phyloP scores from a whole-genome alignment of 179 eudicot species.

The Actinidia chinensis region DNA sequence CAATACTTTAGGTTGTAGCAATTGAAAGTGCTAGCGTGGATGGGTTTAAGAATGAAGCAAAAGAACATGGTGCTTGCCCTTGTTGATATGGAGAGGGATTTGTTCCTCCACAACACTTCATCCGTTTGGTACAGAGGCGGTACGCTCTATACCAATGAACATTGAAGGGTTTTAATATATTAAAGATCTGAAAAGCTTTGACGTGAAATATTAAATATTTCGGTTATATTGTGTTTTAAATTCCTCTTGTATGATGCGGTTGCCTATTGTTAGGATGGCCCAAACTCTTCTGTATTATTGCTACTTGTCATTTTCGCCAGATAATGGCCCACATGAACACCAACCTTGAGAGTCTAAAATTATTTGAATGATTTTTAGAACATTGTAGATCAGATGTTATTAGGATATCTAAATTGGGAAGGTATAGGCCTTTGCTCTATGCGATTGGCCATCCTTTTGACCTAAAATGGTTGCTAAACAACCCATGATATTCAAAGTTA shows the following conservation, averaged over 20 bases:
- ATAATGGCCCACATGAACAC: too few species aligned
- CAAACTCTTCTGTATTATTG: too few species aligned
- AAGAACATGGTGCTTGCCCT: constrained; percentile 95
- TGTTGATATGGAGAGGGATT: constrained; percentile 99
- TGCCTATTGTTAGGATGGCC: too few species aligned
- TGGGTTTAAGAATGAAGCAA: constrained; percentile 85
- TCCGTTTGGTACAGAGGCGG: constrained; percentile 99
- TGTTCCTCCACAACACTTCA: constrained; percentile 99
- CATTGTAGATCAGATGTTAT: not conserved
- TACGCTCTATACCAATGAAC: constrained; percentile 33
- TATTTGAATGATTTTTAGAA: too few species aligned
- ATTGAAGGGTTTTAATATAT: not conserved
- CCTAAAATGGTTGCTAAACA: not conserved
- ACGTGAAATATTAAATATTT: not conserved
- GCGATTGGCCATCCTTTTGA: too few species aligned
- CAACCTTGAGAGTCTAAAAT: too few species aligned
- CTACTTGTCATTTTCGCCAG: too few species aligned
- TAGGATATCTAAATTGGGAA: not conserved
- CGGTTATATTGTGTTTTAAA: not conserved
- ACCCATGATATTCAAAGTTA: not conserved
- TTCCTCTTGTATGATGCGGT: too few species aligned
- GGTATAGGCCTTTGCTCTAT: not conserved
- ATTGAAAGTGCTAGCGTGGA: constrained; percentile 89
- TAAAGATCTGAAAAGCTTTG: not conserved
- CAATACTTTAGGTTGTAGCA: constrained; percentile 65